Conservation (phyloP, 352 stramenopile genomes). For the Aphanomyces invadans region DNA sequence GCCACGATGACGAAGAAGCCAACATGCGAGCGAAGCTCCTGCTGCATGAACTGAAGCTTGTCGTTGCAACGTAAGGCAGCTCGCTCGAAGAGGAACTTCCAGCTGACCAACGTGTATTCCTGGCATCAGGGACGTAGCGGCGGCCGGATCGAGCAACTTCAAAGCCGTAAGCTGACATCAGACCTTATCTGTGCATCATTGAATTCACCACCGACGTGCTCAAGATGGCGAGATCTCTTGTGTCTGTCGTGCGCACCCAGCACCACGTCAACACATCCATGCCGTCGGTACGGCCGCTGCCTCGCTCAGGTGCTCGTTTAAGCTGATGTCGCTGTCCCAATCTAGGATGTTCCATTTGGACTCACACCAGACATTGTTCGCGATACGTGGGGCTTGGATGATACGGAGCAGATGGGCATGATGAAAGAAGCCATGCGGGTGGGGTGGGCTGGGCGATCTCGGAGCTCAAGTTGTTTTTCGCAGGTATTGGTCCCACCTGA, state of each 20-base stretch:
- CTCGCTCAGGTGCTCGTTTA: neutral
- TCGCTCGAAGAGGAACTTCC: too few relatives aligned
- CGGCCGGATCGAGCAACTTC: neutral
- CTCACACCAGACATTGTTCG: neutral
- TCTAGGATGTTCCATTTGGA: neutral
- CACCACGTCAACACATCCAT: neutral
- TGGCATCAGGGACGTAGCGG: neutral
- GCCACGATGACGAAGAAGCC: neutral
- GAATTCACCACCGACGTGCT: neutral
- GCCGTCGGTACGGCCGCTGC: neutral
- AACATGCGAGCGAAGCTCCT: slow-evolving; percentile 16
- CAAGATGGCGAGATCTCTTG: neutral
- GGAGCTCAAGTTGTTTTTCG: too few relatives aligned
- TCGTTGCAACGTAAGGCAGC: neutral
- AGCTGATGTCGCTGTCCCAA: neutral
- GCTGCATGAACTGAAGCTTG: slow-evolving; percentile 14
- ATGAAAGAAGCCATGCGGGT: slow-evolving; percentile 15
- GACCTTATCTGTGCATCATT: neutral
- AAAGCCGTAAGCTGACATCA: neutral
- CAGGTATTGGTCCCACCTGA: slow-evolving; percentile 8
- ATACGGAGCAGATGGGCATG: slow-evolving; percentile 2
- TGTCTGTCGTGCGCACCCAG: neutral
- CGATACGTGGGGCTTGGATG: slow-evolving; percentile 4
- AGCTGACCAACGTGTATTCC: too few relatives aligned
- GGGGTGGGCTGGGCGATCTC: too few relatives aligned